A percentile compares a stretch with the other conserved stretches of the same genome.
phyloP scores from a whole-genome alignment of 176 grass and related monocot species.

The Oryza meridionalis region DNA sequence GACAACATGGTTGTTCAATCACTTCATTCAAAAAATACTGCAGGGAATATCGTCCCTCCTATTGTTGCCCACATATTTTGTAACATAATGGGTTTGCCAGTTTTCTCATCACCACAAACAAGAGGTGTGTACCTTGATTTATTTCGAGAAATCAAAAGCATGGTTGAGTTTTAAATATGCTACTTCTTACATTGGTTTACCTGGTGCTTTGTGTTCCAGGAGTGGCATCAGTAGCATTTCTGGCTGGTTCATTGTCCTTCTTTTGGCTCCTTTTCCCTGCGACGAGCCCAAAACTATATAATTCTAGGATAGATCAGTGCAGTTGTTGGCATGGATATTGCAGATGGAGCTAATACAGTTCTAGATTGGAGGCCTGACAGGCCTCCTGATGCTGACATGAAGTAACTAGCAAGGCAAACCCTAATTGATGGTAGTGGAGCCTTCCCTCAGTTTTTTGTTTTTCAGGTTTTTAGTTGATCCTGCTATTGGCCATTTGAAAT shows the following conservation, averaged over 20 bases:
- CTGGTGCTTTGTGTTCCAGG: constrained; percentile 51
- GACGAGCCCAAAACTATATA: constrained; percentile 66
- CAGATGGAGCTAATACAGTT: constrained; percentile 53
- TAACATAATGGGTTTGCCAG: constrained; percentile 89
- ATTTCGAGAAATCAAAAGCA: neutral
- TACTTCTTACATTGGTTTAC: constrained; percentile 12
- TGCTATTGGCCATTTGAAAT: neutral
- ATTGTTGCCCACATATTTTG: constrained; percentile 89
- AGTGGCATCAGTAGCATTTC: constrained; percentile 61
- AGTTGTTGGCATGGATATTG: constrained; percentile 87
- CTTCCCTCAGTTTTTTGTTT: neutral
- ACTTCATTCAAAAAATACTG: constrained; percentile 13
- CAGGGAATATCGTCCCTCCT: constrained; percentile 72
- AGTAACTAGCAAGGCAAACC: neutral
- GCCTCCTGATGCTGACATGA: neutral
- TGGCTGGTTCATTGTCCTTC: constrained; percentile 60
- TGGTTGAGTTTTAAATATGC: neutral
- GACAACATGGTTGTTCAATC: constrained; percentile 21
- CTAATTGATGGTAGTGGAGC: neutral
- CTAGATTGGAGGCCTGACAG: neutral
- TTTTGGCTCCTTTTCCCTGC: constrained; percentile 73
- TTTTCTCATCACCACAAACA: constrained; percentile 49
- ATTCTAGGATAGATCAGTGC: constrained; percentile 52
- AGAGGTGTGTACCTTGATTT: constrained; percentile 55
- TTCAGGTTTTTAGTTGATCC: neutral